Evolutionary conservation across 108 stramenopile genomes (phyloP), one percentile per base, ranked within the genome.

Genomic region (Seminavis robusta): DNA sequence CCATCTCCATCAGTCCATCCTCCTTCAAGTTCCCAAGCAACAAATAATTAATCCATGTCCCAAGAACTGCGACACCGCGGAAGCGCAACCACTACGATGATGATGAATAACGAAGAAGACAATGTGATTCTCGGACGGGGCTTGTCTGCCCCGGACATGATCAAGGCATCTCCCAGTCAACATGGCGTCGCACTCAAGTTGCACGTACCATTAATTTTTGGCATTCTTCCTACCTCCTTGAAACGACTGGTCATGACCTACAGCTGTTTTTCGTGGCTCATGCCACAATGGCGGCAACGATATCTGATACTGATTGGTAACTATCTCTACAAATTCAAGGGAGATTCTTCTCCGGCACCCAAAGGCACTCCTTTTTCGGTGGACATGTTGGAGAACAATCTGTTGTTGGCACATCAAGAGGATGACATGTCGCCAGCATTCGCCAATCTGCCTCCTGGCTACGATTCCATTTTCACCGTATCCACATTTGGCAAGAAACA

Each of bases 291-390:
- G 90, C 76, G 79, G 38, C 61, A 57, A 52, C 79, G 90, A 24
- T 72, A 81, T 52, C 39, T 92, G 2, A 77, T 92, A 53, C 69
- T 76, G 6, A 51, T 86, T 39, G 90, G 90, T 32, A 71, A 63
- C n/a, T 88, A 79, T 56, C 61, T 92, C 23, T 92, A 92, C 59
- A 77, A 83, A 63, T 91, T 84, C 50, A 48, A n/a, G 24, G 26
- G n/a, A 8, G 19, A n/a, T 4, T 37, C 62, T 33, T 66, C 73
- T 7, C 13, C 44, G 27, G 31, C 47, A 24, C 81, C 84, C 3
- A 91, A 91, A 58, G 89, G 89, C 38, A 60, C 69, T 7, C 84
- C 90, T 1, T 68, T 87, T 49, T 64, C 77, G 31, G 20, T 84
- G 31, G 71, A 75, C n/a, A n/a, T 27, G 46, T 52, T 0, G 52